Percentiles rank a stretch among this genome's conserved stretches.
phyloP scores from a whole-genome alignment of 805 yeast genomes.

The Pichia thaimueangensis region DNA sequence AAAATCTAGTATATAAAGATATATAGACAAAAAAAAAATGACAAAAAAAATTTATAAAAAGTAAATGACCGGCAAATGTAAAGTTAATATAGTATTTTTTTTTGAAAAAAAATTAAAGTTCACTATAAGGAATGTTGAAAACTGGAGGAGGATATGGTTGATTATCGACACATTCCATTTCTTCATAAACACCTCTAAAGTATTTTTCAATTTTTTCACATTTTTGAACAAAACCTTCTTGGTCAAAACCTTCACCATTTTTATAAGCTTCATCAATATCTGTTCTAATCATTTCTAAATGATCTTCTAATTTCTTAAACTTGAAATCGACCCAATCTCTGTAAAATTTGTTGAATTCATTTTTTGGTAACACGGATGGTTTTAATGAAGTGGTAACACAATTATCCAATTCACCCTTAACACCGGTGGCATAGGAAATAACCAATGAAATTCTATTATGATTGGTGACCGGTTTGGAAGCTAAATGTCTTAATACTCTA shows the following conservation, averaged over 20 bases:
- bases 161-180: conserved; percentile 28
- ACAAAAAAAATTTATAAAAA: too few relatives aligned
- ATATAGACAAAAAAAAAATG: too few relatives aligned
- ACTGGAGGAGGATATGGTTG: conserved; percentile 24
- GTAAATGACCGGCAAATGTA: too few relatives aligned
- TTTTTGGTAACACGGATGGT: conserved; percentile 31
- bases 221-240: conserved; percentile 22
- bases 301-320: conserved; percentile 24
- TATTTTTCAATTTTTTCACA: conserved; percentile 27
- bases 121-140: conserved; percentile 21
- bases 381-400: conserved; percentile 27
- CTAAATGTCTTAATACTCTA: conserved; percentile 39
- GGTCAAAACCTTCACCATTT: conserved; percentile 26
- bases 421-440: conserved; percentile 25
- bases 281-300: conserved; percentile 20
- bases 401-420: conserved; percentile 26
- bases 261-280: conserved; percentile 15
- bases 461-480: conserved; percentile 36
- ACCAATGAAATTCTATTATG: conserved; percentile 31
- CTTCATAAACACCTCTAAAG: conserved; percentile 26
- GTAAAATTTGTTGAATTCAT: conserved; percentile 28
- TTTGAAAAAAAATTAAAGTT: conserved; percentile 7
- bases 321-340: conserved; percentile 31
- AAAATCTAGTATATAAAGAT: too few relatives aligned
- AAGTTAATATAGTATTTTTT: too few relatives aligned